phyloP scores from a whole-genome alignment of 768 basidiomycete species.

The Tylopilus vinaceipallidus region DNA sequence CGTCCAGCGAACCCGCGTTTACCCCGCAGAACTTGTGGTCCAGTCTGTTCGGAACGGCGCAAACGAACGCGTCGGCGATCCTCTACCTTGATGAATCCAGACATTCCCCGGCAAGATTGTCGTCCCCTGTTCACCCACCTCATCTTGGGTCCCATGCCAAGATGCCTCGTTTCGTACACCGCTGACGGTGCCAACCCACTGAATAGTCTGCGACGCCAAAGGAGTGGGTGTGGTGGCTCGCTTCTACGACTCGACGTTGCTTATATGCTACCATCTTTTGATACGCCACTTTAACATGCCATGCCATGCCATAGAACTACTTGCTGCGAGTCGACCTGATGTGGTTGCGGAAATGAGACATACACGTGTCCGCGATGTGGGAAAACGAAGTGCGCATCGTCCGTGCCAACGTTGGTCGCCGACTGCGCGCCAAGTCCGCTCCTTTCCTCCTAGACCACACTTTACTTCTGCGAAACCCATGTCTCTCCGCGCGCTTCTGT shows the following conservation, averaged over 20 bases:
- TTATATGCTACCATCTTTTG: background rate
- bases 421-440: background rate
- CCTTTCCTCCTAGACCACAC: background rate
- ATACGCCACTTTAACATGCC: too few relatives aligned
- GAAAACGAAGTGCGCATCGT: background rate
- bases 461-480: slow-evolving; percentile 24
- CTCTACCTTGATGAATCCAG: slow-evolving; percentile 7
- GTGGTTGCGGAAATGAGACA: slow-evolving; percentile 14
- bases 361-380: slow-evolving; percentile 17
- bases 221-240: too few relatives aligned
- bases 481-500: slow-evolving; percentile 68
- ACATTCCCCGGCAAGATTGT: slow-evolving; percentile 47
- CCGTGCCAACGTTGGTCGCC: background rate
- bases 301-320: background rate
- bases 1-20: background rate
- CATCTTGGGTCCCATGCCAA: slow-evolving; percentile 52
- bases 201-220: too few relatives aligned
- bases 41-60: background rate
- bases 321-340: slow-evolving; percentile 6
- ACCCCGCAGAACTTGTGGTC: background rate
- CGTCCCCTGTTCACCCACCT: slow-evolving; percentile 42
- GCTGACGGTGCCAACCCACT: slow-evolving; percentile 51
- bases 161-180: slow-evolving; percentile 50
- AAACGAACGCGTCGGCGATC: slow-evolving; percentile 16
- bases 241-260: background rate